Base-by-base conservation (phyloP, 83 land plant species). In the Picea mariana region DNA sequence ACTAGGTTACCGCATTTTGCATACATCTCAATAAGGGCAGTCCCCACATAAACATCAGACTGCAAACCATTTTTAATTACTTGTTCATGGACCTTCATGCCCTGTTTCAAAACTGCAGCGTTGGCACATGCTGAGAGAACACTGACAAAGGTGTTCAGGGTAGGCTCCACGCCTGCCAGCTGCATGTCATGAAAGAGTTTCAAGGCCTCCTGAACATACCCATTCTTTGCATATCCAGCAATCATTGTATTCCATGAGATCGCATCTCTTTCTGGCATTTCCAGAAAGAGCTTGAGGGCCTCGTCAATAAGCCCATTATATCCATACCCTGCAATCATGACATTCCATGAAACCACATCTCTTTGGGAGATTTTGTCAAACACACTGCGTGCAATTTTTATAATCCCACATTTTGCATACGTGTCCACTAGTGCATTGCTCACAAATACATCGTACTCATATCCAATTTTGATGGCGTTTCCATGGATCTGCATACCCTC, bases 191-290 rank as follows among this genome's bases (percentile, higher is more conserved):
- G 67, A 60, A 88, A 86, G 0, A 81, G 66, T 17, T 84, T 38
- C 34, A 86, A 82, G 49, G 80, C 86, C 16, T 65, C 44, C 52
- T 49, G 4, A 27, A 84, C 78, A 23, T 31, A 75, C 27, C 86
- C 87, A 83, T 83, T 83, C 12, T 64, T 15, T 59, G 67, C 26
- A 26, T 67, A 88, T 24, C 84, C 89, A 6, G 80, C 75, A 13
- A 87, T 84, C 2, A 85, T 75, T 17, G 82, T 15, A 62, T 85
- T 88, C 90, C 90, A 88, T 49, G 90, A 80, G 47, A 88, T 83
- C 24, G 82, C 24, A 67, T 85, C 85, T 66, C 40, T 86, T 17
- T 62, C 16, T 67, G 67, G 58, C 83, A 79, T 88, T 13, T 79
- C 58, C 24, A 3, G 1, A 75, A 88, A 88, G 62, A 88, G 21